Base-by-base conservation (phyloP, 2,329 filamentous ascomycete species). In the Penicillium italicum region DNA sequence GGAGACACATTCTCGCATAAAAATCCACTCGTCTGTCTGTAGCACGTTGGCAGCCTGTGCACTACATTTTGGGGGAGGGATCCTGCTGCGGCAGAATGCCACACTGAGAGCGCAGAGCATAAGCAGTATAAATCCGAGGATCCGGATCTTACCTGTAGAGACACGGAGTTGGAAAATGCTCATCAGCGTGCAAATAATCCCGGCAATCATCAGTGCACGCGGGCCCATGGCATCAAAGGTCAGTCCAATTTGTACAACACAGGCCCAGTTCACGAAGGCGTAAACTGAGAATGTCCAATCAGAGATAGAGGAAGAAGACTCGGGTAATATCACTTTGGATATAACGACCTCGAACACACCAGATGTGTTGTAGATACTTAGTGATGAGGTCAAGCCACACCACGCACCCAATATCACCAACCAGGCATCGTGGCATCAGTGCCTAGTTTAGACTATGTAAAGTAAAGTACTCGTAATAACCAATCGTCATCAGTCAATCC, bases 51-150 rank as follows among this genome's bases (percentile, higher is more conserved):
- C 14, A 30, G 7, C 7, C 14, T 44, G 11, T 28, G 5, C n/a
- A 43, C n/a, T 11, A 3, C n/a, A n/a, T n/a, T n/a, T n/a, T n/a
- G n/a, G n/a, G n/a, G 18, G 18, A 22, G 42, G 42, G 8, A 44
- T 22, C 22, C 42, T 31, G 12, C 28, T 33, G 16, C 28, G 42
- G 18, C 42, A 44, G 5, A 31, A 44, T 31, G 28, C 18, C 28
- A 44, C 30, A 12, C 45, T 48, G n/a, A 38, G 28, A 37, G 33
- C 8, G 26, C 46, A 38, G 6, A 48, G 46, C 11, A 38, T 24
- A 40, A 48, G n/a, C 14, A 48, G 18, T 8, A 48, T 24, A 20
- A 78, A 74, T 1, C 69, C 74, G 4, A 79, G 57, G 36, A 77
- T 70, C 0, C 76, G 71, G 2, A 72, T 44, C 42, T 20, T 44